Evolutionary conservation across 768 basidiomycete genomes (phyloP).

Genomic region (Porpolomopsis calyptriformis): DNA sequence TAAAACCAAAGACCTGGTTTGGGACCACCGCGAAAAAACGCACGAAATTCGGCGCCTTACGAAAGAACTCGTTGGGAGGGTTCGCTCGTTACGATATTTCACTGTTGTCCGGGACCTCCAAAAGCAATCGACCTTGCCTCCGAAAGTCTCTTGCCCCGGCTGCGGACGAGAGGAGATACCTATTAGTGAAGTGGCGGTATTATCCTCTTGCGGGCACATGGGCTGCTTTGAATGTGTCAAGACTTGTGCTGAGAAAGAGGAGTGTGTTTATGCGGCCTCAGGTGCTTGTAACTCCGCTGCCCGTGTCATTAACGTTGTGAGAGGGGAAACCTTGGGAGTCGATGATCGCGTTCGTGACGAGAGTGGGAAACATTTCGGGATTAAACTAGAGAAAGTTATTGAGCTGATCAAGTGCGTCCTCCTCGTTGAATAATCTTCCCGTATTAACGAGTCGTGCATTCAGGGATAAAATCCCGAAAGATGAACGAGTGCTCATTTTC

Average conservation of each 20-base stretch:
- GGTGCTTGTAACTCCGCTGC: constrained; percentile 73
- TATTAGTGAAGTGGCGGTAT: constrained; percentile 63
- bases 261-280: constrained; percentile 65
- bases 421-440: background rate
- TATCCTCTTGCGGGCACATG: constrained; percentile 88
- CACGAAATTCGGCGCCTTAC: constrained; percentile 75
- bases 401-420: constrained; percentile 58
- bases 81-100: constrained; percentile 87
- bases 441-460: constrained; percentile 6
- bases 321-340: constrained; percentile 65
- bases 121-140: constrained; percentile 52
- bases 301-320: constrained; percentile 72
- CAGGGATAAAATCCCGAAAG: constrained; percentile 57
- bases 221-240: constrained; percentile 72
- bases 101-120: constrained; percentile 84
- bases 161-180: constrained; percentile 49
- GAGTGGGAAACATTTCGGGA: constrained; percentile 66
- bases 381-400: constrained; percentile 71
- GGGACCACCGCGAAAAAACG: constrained; percentile 80
- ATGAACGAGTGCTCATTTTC: constrained; percentile 83
- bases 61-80: constrained; percentile 83
- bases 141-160: constrained; percentile 48
- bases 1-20: constrained; percentile 50
- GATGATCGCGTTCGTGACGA: constrained; percentile 70
- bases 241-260: constrained; percentile 61